A percentile compares a stretch with the other conserved stretches of the same genome.
phyloP scores from a whole-genome alignment of 2,329 filamentous ascomycete species.

The Blastomyces silverae region DNA sequence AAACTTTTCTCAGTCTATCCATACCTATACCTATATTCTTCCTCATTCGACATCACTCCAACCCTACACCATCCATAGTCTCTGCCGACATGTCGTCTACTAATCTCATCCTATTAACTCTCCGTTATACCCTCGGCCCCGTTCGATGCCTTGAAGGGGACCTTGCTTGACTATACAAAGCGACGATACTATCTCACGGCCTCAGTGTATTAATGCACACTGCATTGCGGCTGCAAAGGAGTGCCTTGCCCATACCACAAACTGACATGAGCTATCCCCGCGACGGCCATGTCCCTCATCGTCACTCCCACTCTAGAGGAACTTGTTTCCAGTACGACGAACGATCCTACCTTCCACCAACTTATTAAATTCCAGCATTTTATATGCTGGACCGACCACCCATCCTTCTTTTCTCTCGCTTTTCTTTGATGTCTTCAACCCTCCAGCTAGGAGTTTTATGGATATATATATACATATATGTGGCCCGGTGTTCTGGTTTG shows the following conservation, averaged over 20 bases:
- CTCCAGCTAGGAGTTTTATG: neutral
- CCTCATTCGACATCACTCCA: neutral
- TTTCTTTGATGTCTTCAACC: neutral
- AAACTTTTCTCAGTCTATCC: neutral
- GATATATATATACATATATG: neutral
- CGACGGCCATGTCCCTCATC: neutral
- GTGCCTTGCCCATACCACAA: neutral
- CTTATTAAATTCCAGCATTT: neutral
- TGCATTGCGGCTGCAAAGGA: neutral
- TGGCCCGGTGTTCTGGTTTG: slow-evolving; percentile 8
- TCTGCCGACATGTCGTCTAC: neutral
- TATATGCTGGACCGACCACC: neutral
- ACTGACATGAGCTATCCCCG: neutral
- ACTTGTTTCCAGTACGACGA: neutral
- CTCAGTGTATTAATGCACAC: slow-evolving; percentile 6
- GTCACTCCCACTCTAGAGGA: neutral
- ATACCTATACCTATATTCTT: neutral
- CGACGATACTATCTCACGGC: neutral
- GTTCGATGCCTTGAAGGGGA: neutral
- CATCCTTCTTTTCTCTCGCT: neutral
- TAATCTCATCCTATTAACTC: neutral
- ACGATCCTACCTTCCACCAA: neutral
- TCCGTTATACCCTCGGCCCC: neutral
- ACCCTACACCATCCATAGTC: neutral
- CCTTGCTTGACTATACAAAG: neutral